These are phyloP conservation scores for Inga oerstediana DNA, from an alignment of 306 rosid species.

Conservation along the genomic window DNA sequence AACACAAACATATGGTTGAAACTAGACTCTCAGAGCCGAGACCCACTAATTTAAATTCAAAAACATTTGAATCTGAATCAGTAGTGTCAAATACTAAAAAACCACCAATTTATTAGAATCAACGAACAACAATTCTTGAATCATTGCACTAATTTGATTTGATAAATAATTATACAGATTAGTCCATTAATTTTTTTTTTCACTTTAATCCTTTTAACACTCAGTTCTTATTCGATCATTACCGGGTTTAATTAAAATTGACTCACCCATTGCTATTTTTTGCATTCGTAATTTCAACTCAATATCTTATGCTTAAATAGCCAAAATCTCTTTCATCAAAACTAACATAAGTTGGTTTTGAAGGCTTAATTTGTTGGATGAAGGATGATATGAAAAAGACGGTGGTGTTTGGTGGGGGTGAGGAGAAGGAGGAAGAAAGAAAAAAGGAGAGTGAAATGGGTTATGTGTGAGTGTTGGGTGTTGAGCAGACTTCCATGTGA, in stretches of 20 bases:
- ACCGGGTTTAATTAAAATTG: too few relatives aligned
- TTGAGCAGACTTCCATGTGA: constrained; percentile 46
- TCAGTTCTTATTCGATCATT: too few relatives aligned
- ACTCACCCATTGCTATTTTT: too few relatives aligned
- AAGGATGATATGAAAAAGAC: background rate
- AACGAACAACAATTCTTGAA: background rate
- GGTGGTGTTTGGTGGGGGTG: background rate
- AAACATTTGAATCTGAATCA: too few relatives aligned
- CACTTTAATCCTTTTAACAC: background rate
- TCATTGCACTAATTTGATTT: too few relatives aligned
- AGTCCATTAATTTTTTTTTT: background rate
- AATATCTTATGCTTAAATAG: too few relatives aligned
- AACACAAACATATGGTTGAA: background rate
- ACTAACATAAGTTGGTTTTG: too few relatives aligned
- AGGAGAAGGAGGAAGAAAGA: background rate
- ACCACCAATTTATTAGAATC: background rate
- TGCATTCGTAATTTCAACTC: too few relatives aligned
- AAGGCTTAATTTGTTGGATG: too few relatives aligned
- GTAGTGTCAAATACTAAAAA: background rate
- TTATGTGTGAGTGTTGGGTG: constrained; percentile 33
- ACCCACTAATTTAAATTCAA: background rate
- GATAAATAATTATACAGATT: background rate
- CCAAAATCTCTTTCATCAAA: too few relatives aligned
- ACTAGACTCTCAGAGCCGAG: background rate
- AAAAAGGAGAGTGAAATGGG: constrained; percentile 1